These are phyloP conservation scores for Botrytis paeoniae DNA, from an alignment of 2,329 filamentous ascomycete genomes.

Conservation along the genomic window DNA sequence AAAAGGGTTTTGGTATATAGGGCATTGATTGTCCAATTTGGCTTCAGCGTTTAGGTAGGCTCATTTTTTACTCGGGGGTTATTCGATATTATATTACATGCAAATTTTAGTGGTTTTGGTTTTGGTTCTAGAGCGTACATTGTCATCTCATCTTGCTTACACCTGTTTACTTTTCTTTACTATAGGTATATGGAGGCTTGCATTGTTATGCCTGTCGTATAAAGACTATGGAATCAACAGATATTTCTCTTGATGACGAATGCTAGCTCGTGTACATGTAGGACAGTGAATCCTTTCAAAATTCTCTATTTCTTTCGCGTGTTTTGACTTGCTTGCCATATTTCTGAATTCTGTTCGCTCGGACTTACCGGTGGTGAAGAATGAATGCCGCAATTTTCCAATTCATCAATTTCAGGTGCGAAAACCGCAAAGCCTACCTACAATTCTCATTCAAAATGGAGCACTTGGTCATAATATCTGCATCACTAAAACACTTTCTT, in stretches of 20 bases:
- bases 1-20: no score
- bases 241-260: no score
- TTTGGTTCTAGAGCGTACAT: not conserved
- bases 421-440: no score
- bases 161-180: fast-evolving
- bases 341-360: not conserved
- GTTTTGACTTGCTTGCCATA: not conserved
- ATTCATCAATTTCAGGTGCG: not conserved
- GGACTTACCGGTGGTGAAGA: not conserved
- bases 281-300: no score
- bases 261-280: not conserved
- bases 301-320: no score
- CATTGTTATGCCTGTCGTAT: no score
- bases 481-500: not conserved
- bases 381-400: not conserved
- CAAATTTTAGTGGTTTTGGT: not conserved
- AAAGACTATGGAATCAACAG: no score
- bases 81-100: not conserved
- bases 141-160: not conserved
- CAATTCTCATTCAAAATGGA: not conserved
- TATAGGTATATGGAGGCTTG: no score
- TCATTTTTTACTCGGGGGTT: not conserved
- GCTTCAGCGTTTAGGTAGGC: not conserved
- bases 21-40: not conserved
- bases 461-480: not conserved